Evolutionary conservation across 2,329 filamentous ascomycete species (phyloP).

Genomic region (Aquanectria penicillioides): DNA sequence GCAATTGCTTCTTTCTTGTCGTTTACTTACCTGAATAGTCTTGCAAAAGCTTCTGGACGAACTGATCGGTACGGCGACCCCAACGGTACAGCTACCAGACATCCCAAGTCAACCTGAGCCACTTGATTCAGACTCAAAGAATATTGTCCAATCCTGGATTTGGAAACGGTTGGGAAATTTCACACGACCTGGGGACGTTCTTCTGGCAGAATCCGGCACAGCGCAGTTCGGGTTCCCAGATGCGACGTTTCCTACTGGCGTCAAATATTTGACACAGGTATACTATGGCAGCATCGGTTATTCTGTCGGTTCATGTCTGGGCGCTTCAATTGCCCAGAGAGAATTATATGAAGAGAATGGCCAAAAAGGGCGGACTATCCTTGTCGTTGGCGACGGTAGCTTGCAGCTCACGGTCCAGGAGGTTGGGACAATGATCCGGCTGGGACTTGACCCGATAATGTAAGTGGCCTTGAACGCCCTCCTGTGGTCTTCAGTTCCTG

Average conservation of each 20-base stretch:
- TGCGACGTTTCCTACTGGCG: conserved; percentile 10
- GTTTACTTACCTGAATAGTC: neutral
- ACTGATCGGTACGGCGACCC: neutral
- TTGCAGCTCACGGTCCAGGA: conserved; percentile 23
- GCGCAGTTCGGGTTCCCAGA: conserved; percentile 22
- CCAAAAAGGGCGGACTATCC: conserved; percentile 3
- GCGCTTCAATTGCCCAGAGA: conserved; percentile 13
- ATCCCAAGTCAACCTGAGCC: neutral
- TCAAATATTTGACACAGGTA: conserved; percentile 21
- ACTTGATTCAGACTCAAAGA: neutral
- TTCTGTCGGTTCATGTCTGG: conserved; percentile 16
- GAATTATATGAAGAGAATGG: neutral
- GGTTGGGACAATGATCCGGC: conserved; percentile 15
- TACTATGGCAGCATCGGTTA: conserved; percentile 26
- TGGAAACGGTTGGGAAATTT: conserved; percentile 19
- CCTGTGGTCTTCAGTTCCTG: neutral
- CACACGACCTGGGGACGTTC: conserved; percentile 11
- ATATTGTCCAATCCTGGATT: conserved; percentile 23
- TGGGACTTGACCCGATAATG: conserved; percentile 12
- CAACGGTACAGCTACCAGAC: neutral
- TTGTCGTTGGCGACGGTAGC: conserved; percentile 23
- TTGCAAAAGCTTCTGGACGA: neutral
- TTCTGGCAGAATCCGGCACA: conserved; percentile 21
- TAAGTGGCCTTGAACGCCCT: neutral
- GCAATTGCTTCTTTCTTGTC: neutral